These are phyloP conservation scores for Phytophthora pluvialis DNA, from an alignment of 352 stramenopile genomes.

Conservation along the genomic window DNA sequence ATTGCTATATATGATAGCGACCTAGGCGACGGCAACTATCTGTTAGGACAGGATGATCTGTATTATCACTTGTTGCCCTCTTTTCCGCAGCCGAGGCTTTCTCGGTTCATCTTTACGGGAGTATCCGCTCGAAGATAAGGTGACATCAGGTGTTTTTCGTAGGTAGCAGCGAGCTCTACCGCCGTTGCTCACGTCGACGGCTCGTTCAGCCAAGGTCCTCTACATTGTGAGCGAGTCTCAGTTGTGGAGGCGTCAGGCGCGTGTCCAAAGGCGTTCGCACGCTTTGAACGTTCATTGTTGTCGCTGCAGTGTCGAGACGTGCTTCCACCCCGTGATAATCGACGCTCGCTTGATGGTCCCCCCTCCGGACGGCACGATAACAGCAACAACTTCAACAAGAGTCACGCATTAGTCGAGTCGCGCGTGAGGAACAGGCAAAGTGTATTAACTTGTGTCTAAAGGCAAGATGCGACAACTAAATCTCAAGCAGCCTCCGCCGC, in stretches of 20 bases:
- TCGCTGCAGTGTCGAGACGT: conserved; percentile 4
- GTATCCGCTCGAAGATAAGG: background rate
- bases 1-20: too few relatives aligned
- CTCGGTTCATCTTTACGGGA: too few relatives aligned
- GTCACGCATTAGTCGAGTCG: conserved; percentile 8
- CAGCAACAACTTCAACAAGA: conserved; percentile 13
- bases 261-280: background rate
- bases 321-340: conserved; percentile 12
- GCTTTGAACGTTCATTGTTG: conserved; percentile 1
- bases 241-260: conserved; percentile 8
- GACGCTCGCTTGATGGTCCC: conserved; percentile 10
- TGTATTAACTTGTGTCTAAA: too few relatives aligned
- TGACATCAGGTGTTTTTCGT: background rate
- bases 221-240: conserved; percentile 31
- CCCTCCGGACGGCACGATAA: conserved; percentile 18
- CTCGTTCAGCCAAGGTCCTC: conserved; percentile 2
- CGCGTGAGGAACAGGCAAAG: too few relatives aligned
- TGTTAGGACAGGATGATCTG: too few relatives aligned
- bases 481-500: conserved; percentile 10
- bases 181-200: background rate
- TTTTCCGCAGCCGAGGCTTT: conserved; percentile 6
- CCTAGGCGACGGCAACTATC: too few relatives aligned
- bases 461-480: background rate
- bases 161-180: background rate
- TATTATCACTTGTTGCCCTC: background rate